Percentiles rank a stretch among this genome's conserved stretches.
Evolutionary conservation across 2,329 filamentous ascomycete genomes (phyloP).

Genomic region (Fusarium phyllophilum): DNA sequence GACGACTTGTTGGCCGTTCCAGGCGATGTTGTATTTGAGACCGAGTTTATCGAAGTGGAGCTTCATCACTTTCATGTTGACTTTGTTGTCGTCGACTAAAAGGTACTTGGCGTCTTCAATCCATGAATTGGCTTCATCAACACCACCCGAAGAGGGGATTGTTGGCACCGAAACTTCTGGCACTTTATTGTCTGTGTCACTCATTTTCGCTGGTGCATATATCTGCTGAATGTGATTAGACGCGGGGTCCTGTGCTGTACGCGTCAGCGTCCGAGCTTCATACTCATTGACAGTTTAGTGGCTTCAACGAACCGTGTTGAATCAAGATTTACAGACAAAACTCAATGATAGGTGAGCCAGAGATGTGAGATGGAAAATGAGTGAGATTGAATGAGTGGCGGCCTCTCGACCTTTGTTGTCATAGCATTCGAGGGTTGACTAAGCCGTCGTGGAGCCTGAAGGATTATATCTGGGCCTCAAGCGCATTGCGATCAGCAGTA

Average conservation of each 20-base stretch:
- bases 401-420: not conserved
- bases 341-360: accelerated
- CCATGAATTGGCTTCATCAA: accelerated
- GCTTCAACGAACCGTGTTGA: not conserved
- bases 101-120: not conserved
- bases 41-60: not conserved
- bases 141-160: accelerated
- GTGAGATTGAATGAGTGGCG: not conserved
- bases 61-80: not conserved
- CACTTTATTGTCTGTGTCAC: not conserved
- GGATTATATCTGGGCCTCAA: not conserved
- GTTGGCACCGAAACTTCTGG: not conserved
- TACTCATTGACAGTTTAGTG: no score
- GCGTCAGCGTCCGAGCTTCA: not conserved
- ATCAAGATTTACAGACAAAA: no score
- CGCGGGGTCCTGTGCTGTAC: not conserved
- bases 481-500: not conserved
- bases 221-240: not conserved
- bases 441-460: not conserved
- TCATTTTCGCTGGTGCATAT: not conserved
- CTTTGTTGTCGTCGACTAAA: constrained; percentile 10
- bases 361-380: no score
- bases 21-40: not conserved
- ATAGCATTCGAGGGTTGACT: not conserved
- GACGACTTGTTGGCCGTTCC: constrained; percentile 8